A percentile compares a stretch with the other conserved stretches of the same genome.
Conservation (phyloP, 1,284 basidiomycete genomes). For the Cryptococcus maquisensis region DNA sequence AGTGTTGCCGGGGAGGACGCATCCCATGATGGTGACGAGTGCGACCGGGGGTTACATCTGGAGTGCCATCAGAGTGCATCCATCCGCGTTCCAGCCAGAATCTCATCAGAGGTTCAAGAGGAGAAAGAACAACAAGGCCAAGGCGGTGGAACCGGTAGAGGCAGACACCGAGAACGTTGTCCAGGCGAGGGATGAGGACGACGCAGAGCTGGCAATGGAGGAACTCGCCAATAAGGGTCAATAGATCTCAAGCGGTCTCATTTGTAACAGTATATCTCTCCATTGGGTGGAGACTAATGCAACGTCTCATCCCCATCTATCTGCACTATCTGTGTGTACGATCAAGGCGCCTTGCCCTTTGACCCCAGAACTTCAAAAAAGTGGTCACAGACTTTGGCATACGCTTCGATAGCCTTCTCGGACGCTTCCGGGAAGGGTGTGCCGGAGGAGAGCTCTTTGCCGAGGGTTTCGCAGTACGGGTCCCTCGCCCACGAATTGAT, state of each 20-base stretch:
- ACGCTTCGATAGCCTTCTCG: constrained; percentile 43
- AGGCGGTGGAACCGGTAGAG: not conserved
- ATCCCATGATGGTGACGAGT: constrained; percentile 89
- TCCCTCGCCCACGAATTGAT: constrained; percentile 50
- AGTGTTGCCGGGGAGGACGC: constrained; percentile 85
- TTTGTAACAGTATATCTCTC: not conserved
- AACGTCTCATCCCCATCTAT: not conserved
- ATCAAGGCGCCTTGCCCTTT: constrained; percentile 35
- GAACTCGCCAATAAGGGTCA: not conserved
- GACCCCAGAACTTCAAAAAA: constrained; percentile 43
- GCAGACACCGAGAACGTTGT: not conserved
- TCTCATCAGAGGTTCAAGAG: constrained; percentile 29
- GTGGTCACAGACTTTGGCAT: constrained; percentile 35
- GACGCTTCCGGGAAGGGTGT: constrained; percentile 46
- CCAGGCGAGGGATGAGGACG: not conserved
- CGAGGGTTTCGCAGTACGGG: constrained; percentile 39
- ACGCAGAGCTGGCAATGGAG: constrained; percentile 1
- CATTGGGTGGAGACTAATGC: not conserved
- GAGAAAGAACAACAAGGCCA: constrained; percentile 13
- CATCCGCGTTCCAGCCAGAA: constrained; percentile 26
- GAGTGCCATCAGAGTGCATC: constrained; percentile 71
- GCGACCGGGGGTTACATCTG: constrained; percentile 86
- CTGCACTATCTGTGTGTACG: not conserved
- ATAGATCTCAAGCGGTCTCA: not conserved
- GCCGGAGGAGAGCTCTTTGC: constrained; percentile 24